Conservation (phyloP, 1,139 yeast genomes). For the Kazachstania sp. region DNA sequence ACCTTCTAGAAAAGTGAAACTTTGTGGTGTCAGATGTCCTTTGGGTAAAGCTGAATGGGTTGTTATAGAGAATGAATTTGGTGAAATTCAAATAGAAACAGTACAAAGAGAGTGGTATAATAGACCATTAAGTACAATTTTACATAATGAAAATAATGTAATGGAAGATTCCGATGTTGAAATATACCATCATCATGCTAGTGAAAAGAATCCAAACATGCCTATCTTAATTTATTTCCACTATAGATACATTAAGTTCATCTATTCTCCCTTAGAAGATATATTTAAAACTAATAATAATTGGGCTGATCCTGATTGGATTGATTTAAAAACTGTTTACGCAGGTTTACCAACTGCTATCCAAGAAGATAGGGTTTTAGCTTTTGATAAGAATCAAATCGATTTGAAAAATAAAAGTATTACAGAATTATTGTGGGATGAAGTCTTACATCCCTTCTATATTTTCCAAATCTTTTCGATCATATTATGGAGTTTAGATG, state of each 20-base stretch:
- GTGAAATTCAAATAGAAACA: slow-evolving; percentile 59
- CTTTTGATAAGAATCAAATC: slow-evolving; percentile 71
- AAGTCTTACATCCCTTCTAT: slow-evolving; percentile 89
- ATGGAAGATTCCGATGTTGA: slow-evolving; percentile 7
- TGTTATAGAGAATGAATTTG: slow-evolving; percentile 87
- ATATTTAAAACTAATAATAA: slow-evolving; percentile 73
- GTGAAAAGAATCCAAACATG: slow-evolving; percentile 35
- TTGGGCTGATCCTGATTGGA: slow-evolving; percentile 82
- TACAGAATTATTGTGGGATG: slow-evolving; percentile 62
- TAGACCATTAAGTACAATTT: slow-evolving; percentile 61
- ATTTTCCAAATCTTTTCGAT: slow-evolving; percentile 89
- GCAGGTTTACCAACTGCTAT: slow-evolving; percentile 67
- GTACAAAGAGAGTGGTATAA: slow-evolving; percentile 56
- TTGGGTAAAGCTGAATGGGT: slow-evolving; percentile 87
- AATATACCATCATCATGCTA: slow-evolving; percentile 22
- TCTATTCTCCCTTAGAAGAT: slow-evolving; percentile 81
- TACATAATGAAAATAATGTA: slow-evolving; percentile 30
- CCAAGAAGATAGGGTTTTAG: slow-evolving; percentile 58
- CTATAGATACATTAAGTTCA: slow-evolving; percentile 74
- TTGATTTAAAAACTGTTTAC: slow-evolving; percentile 44
- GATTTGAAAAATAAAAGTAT: slow-evolving; percentile 69
- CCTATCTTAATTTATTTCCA: slow-evolving; percentile 63
- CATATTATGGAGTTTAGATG: slow-evolving; percentile 83
- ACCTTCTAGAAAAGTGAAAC: slow-evolving; percentile 61
- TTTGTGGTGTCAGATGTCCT: slow-evolving; percentile 59